Conservation (phyloP, 768 basidiomycete genomes). For the Mycena rebaudengoi region DNA sequence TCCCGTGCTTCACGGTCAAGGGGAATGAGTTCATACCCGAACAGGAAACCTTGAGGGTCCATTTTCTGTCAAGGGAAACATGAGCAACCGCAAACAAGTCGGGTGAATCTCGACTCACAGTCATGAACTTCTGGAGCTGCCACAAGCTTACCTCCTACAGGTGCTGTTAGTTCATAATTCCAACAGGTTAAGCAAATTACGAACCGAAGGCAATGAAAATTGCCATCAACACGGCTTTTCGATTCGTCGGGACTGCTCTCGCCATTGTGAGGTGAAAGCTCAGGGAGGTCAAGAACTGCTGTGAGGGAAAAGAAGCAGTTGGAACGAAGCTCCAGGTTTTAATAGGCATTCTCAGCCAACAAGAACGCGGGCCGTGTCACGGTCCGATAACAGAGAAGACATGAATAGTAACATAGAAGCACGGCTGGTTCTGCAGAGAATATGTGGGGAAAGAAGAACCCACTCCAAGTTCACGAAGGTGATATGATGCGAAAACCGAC, state of each 20-base stretch:
- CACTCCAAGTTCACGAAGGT: too few relatives aligned
- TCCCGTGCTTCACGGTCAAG: not conserved
- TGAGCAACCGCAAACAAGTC: not conserved
- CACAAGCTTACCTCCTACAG: constrained; percentile 36
- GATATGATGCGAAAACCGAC: too few relatives aligned
- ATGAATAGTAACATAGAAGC: too few relatives aligned
- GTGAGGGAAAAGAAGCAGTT: constrained; percentile 3
- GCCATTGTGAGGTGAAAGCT: too few relatives aligned
- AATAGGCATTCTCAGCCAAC: constrained; percentile 6
- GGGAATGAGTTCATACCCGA: constrained; percentile 51
- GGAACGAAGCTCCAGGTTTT: not conserved
- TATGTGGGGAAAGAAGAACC: too few relatives aligned
- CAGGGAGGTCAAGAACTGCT: not conserved
- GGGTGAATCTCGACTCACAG: not conserved
- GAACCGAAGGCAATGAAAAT: constrained; percentile 79
- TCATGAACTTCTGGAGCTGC: not conserved
- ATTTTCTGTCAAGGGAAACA: not conserved
- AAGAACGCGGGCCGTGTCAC: too few relatives aligned
- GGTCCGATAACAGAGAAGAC: too few relatives aligned
- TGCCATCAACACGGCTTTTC: constrained; percentile 68
- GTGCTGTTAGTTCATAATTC: not conserved
- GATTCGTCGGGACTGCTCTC: constrained; percentile 66
- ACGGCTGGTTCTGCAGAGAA: too few relatives aligned
- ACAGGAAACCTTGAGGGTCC: constrained; percentile 60
- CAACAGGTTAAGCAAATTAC: constrained; percentile 29